A percentile compares a stretch with the other conserved stretches of the same genome.
Conservation (phyloP, 2,329 filamentous ascomycete species). For the Cordyceps militaris region DNA sequence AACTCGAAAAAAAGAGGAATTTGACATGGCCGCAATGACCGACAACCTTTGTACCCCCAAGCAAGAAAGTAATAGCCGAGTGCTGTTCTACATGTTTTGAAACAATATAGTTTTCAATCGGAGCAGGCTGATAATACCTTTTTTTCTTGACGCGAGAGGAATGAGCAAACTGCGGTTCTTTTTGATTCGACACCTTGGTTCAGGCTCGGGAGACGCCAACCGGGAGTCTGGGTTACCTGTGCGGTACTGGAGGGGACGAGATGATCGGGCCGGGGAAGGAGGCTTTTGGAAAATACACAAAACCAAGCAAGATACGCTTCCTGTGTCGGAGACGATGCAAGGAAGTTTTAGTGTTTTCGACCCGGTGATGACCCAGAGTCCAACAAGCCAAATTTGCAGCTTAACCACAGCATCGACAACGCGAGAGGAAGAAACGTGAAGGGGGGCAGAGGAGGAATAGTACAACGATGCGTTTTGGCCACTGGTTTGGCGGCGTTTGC, state of each 20-base stretch:
- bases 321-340: slow-evolving; percentile 12
- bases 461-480: not conserved
- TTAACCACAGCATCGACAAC: slow-evolving; percentile 29
- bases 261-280: not conserved
- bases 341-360: slow-evolving; percentile 14
- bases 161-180: not conserved
- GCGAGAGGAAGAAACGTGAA: not conserved
- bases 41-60: slow-evolving; percentile 18
- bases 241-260: not conserved
- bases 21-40: slow-evolving; percentile 30
- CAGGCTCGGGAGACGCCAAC: not conserved
- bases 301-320: slow-evolving; percentile 13
- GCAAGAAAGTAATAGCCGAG: slow-evolving; percentile 15
- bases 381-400: slow-evolving; percentile 54
- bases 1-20: not conserved
- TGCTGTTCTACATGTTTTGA: slow-evolving; percentile 18
- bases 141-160: not conserved
- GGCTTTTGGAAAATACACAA: not conserved
- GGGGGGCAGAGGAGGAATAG: not conserved
- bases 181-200: slow-evolving; percentile 1
- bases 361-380: slow-evolving; percentile 45
- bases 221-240: not conserved
- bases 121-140: slow-evolving; percentile 33
- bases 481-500: not conserved
- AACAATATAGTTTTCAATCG: slow-evolving; percentile 46